Evolutionary conservation across 2,329 filamentous ascomycete species (phyloP).

Genomic region (Plenodomus biglobosus): DNA sequence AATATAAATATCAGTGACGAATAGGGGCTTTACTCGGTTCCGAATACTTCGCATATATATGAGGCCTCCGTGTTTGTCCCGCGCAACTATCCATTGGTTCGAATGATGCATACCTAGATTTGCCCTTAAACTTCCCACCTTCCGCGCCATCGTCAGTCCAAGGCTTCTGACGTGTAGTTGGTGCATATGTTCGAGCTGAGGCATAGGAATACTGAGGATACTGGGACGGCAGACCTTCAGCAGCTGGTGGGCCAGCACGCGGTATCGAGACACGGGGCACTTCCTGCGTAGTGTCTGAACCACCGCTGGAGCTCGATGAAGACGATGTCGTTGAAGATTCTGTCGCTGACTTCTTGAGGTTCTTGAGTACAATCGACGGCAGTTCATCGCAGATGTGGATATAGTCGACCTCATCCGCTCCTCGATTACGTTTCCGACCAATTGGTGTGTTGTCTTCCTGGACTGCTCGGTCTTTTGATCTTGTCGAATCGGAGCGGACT

Average conservation of each 20-base stretch:
- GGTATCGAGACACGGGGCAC: conserved; percentile 25
- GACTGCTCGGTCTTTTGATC: neutral
- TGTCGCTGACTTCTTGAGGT: conserved; percentile 6
- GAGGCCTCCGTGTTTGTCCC: conserved; percentile 11
- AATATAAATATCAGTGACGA: conserved; percentile 1
- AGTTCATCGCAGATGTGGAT: conserved; percentile 27
- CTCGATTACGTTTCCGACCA: neutral
- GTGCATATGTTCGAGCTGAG: conserved; percentile 4
- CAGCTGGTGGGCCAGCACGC: conserved; percentile 8
- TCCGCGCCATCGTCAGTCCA: conserved; percentile 9
- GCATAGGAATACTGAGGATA: conserved; percentile 12
- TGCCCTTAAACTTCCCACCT: conserved; percentile 1
- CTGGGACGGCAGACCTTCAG: conserved; percentile 6
- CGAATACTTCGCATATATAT: conserved; percentile 13
- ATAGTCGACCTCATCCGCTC: conserved; percentile 15
- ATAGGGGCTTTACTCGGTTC: conserved; percentile 29
- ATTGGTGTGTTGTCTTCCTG: neutral
- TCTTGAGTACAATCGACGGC: conserved; percentile 19
- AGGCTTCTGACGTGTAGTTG: conserved; percentile 14
- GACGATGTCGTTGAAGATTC: neutral
- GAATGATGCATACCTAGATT: conserved; percentile 25
- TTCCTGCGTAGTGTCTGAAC: conserved; percentile 16
- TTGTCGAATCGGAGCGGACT: conserved; percentile 1
- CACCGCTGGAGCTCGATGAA: conserved; percentile 13
- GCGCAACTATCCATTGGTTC: conserved; percentile 3